Percentiles rank a stretch among this genome's conserved stretches.
These are phyloP conservation scores for Metschnikowia shivogae DNA, from an alignment of 805 yeast species.

Conservation along the genomic window DNA sequence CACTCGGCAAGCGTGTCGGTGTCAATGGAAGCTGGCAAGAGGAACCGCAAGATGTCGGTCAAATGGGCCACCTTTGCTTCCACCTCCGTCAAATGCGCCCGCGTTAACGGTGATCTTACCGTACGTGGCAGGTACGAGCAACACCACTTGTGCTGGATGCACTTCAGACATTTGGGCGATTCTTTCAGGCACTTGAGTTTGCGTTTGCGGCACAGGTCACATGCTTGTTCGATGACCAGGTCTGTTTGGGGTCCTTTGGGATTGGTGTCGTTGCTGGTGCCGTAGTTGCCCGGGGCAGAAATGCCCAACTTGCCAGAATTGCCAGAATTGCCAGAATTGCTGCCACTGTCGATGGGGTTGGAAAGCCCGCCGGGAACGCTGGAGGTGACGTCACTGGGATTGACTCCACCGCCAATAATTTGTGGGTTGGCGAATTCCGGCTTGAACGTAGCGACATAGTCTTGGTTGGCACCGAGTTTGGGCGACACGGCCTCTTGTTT, in stretches of 20 bases:
- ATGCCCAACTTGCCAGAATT: no score
- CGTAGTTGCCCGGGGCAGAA: no score
- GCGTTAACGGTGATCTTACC: constrained; percentile 74
- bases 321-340: no score
- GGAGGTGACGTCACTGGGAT: no score
- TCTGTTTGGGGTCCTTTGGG: neutral
- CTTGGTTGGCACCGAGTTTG: neutral
- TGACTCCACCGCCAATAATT: no score
- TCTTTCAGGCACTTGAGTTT: constrained; percentile 80
- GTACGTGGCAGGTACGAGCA: constrained; percentile 77
- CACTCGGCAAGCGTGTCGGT: constrained; percentile 18
- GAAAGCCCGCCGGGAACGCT: no score
- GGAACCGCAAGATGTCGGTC: constrained; percentile 28
- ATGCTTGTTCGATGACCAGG: constrained; percentile 50
- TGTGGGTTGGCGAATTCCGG: no score
- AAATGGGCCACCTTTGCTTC: constrained; percentile 44
- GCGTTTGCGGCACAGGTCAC: constrained; percentile 80
- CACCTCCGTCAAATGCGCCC: constrained; percentile 75
- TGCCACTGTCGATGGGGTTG: no score
- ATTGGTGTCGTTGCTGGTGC: neutral
- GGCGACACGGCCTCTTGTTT: constrained; percentile 3
- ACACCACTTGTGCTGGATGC: constrained; percentile 65
- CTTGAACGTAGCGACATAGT: neutral
- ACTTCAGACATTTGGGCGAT: constrained; percentile 70
- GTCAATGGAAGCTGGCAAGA: constrained; percentile 26